Evolutionary conservation across 495 filamentous ascomycete genomes (phyloP), one percentile per base, ranked within the genome.

Genomic region (Parathielavia hyrcaniae): DNA sequence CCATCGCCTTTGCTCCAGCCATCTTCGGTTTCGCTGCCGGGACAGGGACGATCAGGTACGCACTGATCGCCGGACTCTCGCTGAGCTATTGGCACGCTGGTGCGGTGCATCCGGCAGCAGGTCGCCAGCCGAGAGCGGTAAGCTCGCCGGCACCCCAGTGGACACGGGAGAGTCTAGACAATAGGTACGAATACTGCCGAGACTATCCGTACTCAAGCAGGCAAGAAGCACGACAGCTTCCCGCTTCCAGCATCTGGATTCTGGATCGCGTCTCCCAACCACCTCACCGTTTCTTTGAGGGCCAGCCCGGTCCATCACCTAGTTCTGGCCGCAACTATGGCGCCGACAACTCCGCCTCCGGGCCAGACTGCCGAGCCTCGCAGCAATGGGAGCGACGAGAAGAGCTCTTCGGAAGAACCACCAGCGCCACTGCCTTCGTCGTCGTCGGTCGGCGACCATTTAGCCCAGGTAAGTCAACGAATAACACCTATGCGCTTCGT

Each of bases 381-480:
- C n/a, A 22, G 49, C 50, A 58, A 30, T 30, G 43, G 39, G 9
- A 49, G 48, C 19, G 4, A 9, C 11, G 34, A 47, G 34, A 16
- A 41, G 26, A 2, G 26, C 19, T 17, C 49, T 8, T 32, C 59
- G 13, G 34, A 51, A 12, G 22, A 43, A 10, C 50, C 38, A 32
- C 38, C 50, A 16, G 38, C 19, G 38, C 50, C 38, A 53, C 43
- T 51, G 16, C 35, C 53, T 19, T 35, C 60, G 14, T 52, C 60
- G 34, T 46, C 47, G 23, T 62, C 62, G 46, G 56, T 61, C 36
- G 48, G 47, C 22, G 60, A 58, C 45, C 43, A 64, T 43, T 22
- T 67, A 48, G 54, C 65, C 20, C 64, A 67, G 57, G 62, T 64
- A 60, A 61, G 64, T 22, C 1, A 43, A n/a, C n/a, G n/a, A n/a